These are phyloP conservation scores for Heimioporus punctisporus DNA, from an alignment of 1,284 basidiomycete species.

Conservation along the genomic window DNA sequence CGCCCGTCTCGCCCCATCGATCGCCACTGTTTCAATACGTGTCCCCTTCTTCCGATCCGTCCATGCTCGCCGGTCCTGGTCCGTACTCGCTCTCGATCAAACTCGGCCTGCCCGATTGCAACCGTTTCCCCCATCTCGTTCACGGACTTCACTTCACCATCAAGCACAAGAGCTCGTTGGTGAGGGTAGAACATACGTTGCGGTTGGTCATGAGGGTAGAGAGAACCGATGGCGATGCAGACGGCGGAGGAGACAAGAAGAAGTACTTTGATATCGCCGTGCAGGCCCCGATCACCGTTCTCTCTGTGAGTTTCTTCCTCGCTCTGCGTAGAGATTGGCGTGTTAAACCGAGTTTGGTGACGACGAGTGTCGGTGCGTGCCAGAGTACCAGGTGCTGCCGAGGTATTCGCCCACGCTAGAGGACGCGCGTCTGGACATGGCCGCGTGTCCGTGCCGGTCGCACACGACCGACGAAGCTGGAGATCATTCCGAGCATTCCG, in stretches of 20 bases:
- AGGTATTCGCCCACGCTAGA: slow-evolving; percentile 56
- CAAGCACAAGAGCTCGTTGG: slow-evolving; percentile 80
- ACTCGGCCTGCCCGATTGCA: slow-evolving; percentile 58
- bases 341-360: not conserved
- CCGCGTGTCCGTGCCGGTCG: slow-evolving; percentile 47
- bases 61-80: slow-evolving; percentile 65
- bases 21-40: slow-evolving; percentile 25
- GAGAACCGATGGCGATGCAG: slow-evolving; percentile 45
- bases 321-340: not conserved
- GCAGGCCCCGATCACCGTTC: slow-evolving; percentile 80
- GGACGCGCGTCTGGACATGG: slow-evolving; percentile 28
- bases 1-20: slow-evolving; percentile 29
- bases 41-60: slow-evolving; percentile 37
- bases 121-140: slow-evolving; percentile 22
- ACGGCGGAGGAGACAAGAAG: slow-evolving; percentile 59
- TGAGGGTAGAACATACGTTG: slow-evolving; percentile 78
- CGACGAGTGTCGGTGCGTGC: slow-evolving; percentile 76
- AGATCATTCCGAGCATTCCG: slow-evolving; percentile 16
- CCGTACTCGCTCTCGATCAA: slow-evolving; percentile 66
- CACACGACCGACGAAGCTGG: not conserved
- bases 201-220: slow-evolving; percentile 89
- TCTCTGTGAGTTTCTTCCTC: slow-evolving; percentile 54
- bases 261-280: slow-evolving; percentile 94
- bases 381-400: slow-evolving; percentile 78
- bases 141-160: slow-evolving; percentile 73